phyloP scores from a whole-genome alignment of 148 eudicot species.

The Dysphania ambrosioides region DNA sequence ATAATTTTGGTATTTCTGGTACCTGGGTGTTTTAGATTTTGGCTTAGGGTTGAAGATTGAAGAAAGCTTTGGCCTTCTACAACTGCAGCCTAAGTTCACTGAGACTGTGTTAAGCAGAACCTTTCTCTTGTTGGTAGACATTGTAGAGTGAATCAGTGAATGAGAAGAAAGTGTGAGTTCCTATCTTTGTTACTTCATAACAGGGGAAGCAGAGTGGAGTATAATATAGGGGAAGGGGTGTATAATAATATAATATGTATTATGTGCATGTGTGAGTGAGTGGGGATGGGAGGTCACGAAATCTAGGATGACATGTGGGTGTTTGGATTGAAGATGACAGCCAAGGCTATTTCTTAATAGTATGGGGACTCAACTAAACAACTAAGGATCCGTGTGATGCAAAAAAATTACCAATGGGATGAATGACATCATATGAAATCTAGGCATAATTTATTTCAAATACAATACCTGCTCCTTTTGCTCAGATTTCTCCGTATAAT shows the following conservation, averaged over 20 bases:
- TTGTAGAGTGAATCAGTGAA: no score
- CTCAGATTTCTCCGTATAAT: not conserved
- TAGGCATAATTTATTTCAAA: not conserved
- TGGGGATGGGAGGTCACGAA: slow-evolving; percentile 10
- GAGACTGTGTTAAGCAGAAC: slow-evolving; percentile 35
- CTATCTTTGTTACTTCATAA: no score
- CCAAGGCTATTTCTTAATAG: not conserved
- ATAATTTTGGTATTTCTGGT: slow-evolving; percentile 23
- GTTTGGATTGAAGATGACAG: slow-evolving; percentile 15
- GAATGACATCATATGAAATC: slow-evolving; percentile 16
- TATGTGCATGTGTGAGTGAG: slow-evolving; percentile 20
- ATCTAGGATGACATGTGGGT: slow-evolving; percentile 21
- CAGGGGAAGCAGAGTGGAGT: no score
- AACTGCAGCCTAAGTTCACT: slow-evolving; percentile 45
- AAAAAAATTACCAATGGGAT: not conserved
- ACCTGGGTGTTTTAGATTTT: slow-evolving; percentile 25
- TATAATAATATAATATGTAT: slow-evolving; percentile 1
- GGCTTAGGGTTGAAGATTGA: slow-evolving; percentile 48
- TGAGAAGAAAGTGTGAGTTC: no score
- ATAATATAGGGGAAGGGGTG: not conserved
- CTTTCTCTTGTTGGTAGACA: slow-evolving; percentile 34
- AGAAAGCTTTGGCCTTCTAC: slow-evolving; percentile 43
- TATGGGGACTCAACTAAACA: slow-evolving; percentile 3
- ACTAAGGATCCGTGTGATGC: not conserved
- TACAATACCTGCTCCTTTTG: not conserved